Conservation (phyloP, 371 early-diverging fungal genomes). For the Paraphysoderma sedebokerense region DNA sequence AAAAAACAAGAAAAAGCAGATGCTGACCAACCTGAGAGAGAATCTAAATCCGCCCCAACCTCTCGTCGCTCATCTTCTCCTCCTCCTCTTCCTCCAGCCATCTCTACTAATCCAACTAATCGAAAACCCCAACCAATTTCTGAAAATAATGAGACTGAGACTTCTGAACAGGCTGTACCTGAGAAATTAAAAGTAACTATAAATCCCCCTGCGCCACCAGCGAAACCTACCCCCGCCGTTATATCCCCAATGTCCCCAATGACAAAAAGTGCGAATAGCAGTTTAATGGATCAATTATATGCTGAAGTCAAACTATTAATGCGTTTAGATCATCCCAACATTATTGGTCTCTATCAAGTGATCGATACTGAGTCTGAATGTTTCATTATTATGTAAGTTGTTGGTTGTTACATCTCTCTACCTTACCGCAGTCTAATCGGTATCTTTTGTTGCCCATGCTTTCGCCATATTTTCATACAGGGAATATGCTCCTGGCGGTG, state of each 20-base stretch:
- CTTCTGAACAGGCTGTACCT: too few relatives aligned
- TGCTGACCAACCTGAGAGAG: background rate
- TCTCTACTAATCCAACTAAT: too few relatives aligned
- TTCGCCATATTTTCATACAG: slow-evolving; percentile 1
- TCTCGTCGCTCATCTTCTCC: too few relatives aligned
- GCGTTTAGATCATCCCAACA: slow-evolving; percentile 26
- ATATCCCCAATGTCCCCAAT: background rate
- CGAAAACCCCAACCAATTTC: too few relatives aligned
- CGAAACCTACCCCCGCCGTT: background rate
- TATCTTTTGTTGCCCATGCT: background rate
- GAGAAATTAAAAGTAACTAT: background rate
- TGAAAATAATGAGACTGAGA: too few relatives aligned
- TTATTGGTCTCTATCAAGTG: slow-evolving; percentile 40
- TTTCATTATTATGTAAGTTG: slow-evolving; percentile 28
- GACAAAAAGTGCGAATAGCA: background rate
- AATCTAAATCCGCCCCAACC: too few relatives aligned
- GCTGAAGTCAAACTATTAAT: slow-evolving; percentile 21
- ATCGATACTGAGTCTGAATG: slow-evolving; percentile 37
- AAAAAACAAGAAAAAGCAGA: slow-evolving; percentile 1
- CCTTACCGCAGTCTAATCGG: background rate
- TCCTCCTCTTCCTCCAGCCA: too few relatives aligned
- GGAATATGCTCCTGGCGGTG: slow-evolving; percentile 34
- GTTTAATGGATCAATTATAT: background rate
- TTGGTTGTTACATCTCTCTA: background rate
- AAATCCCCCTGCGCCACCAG: background rate